Conservation (phyloP, 2,329 filamentous ascomycete species). For the Aspergillus ochraceoroseus region DNA sequence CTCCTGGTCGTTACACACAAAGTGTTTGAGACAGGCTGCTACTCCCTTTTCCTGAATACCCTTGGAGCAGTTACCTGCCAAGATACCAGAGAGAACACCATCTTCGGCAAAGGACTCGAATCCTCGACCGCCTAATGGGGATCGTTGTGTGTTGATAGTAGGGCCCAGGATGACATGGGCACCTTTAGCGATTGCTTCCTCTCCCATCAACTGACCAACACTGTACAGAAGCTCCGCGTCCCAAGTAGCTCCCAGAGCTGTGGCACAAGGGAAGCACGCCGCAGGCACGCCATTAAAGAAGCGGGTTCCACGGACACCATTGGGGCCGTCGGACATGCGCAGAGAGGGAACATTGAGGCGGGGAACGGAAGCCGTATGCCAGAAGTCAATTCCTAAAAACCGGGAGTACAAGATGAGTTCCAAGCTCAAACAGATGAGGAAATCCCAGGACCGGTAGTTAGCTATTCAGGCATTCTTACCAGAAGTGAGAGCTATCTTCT, state of each 20-base stretch:
- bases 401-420: neutral
- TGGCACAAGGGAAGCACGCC: slow-evolving; percentile 72
- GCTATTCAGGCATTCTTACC: slow-evolving; percentile 24
- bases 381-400: slow-evolving; percentile 53
- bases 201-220: slow-evolving; percentile 65
- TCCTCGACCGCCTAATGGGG: slow-evolving; percentile 75
- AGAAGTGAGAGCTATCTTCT: slow-evolving; percentile 50
- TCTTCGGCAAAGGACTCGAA: slow-evolving; percentile 87
- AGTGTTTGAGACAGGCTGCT: slow-evolving; percentile 70
- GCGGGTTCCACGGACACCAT: slow-evolving; percentile 63
- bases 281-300: slow-evolving; percentile 66
- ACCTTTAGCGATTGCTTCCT: slow-evolving; percentile 67
- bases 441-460: neutral
- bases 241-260: slow-evolving; percentile 75
- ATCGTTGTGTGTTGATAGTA: slow-evolving; percentile 76
- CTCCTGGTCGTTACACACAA: slow-evolving; percentile 47
- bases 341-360: slow-evolving; percentile 60
- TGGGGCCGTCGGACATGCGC: slow-evolving; percentile 65
- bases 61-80: slow-evolving; percentile 66
- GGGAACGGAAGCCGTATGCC: slow-evolving; percentile 62
- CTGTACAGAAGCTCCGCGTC: slow-evolving; percentile 65
- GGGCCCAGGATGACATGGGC: slow-evolving; percentile 70
- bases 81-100: slow-evolving; percentile 67
- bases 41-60: slow-evolving; percentile 69
- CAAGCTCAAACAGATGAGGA: neutral